Conservation (phyloP, 768 basidiomycete genomes). For the Auriscalpium orientale region DNA sequence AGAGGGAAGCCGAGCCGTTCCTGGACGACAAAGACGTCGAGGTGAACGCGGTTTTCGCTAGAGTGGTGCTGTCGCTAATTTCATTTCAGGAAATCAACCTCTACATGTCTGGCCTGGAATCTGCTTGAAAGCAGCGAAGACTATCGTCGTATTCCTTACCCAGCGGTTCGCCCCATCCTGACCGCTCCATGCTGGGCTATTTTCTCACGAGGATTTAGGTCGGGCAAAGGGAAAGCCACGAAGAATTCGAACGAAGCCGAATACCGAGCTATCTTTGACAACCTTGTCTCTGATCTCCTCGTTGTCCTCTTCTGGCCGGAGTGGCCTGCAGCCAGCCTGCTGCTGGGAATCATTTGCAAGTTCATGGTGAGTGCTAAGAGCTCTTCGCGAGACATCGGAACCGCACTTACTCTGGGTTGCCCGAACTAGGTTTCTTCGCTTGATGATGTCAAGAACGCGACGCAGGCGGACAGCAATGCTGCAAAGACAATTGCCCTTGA, state of each 20-base stretch:
- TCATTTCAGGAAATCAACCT: slow-evolving; percentile 52
- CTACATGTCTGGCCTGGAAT: slow-evolving; percentile 67
- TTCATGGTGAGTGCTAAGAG: slow-evolving; percentile 65
- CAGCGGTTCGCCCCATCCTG: slow-evolving; percentile 19
- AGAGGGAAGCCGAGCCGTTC: slow-evolving; percentile 39
- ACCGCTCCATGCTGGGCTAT: background rate
- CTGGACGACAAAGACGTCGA: slow-evolving; percentile 65
- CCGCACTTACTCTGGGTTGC: background rate
- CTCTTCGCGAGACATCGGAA: background rate
- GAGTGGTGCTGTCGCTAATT: background rate
- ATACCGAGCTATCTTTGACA: slow-evolving; percentile 88
- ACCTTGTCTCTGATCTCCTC: slow-evolving; percentile 80
- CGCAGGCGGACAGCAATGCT: slow-evolving; percentile 67
- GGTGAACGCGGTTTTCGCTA: slow-evolving; percentile 26
- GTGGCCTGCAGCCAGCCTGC: slow-evolving; percentile 88
- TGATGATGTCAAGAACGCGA: slow-evolving; percentile 69
- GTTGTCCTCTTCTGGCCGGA: slow-evolving; percentile 91
- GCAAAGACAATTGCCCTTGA: slow-evolving; percentile 87
- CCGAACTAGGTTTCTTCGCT: slow-evolving; percentile 64
- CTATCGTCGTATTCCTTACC: slow-evolving; percentile 42
- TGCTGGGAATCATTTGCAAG: slow-evolving; percentile 73
- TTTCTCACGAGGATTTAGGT: slow-evolving; percentile 31
- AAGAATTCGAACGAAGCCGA: slow-evolving; percentile 93
- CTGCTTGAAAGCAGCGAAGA: slow-evolving; percentile 78
- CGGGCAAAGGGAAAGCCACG: slow-evolving; percentile 80